Evolutionary conservation across 2,329 filamentous ascomycete genomes (phyloP), one percentile per base, ranked within the genome.

Genomic region (Hypoxylon sp.): DNA sequence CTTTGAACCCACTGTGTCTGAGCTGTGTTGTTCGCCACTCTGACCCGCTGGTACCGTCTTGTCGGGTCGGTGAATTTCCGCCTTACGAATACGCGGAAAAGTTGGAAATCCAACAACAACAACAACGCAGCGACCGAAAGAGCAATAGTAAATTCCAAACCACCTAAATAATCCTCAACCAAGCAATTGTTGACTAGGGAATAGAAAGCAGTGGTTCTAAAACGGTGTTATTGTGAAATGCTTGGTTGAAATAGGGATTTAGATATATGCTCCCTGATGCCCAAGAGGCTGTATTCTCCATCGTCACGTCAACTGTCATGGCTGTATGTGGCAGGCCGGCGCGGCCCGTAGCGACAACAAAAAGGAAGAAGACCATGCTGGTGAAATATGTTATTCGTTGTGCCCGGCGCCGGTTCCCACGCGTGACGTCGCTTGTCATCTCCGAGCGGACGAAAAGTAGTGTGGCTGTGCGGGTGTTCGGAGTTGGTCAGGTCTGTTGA

Each of bases 401-500:
- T 28, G n/a, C 19, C 37, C 59, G 64, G 59, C 30, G 37, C 64
- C 59, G 60, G 49, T 41, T 55, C 2, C 39, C 60, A 63, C 49
- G 50, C 43, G 56, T 6, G 39, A 55, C 49, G 43, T 67, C 64
- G 54, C 30, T 46, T 67, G 54, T 67, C 32, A 22, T 61, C 48
- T 60, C 32, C 22, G 53, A 28, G 50, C 60, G 60, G 64, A 55
- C 52, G 56, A 59, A 55, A 55, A 51, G 43, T 67, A 57, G 64
- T 43, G 58, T 67, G 64, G 64, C 44, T 48, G 43, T 10, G 20
- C 43, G 43, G 43, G 20, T 54, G 51, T 47, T 54, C 60, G 60
- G 64, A 37, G 60, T 39, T 55, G 19, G 26, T 24, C 32, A 49
- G 41, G 57, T 64, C 64, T 64, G 64, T 57, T 67, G 60, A 67